Base-by-base conservation (phyloP, 2,329 filamentous ascomycete species). In the Neofusicoccum cordaticola region DNA sequence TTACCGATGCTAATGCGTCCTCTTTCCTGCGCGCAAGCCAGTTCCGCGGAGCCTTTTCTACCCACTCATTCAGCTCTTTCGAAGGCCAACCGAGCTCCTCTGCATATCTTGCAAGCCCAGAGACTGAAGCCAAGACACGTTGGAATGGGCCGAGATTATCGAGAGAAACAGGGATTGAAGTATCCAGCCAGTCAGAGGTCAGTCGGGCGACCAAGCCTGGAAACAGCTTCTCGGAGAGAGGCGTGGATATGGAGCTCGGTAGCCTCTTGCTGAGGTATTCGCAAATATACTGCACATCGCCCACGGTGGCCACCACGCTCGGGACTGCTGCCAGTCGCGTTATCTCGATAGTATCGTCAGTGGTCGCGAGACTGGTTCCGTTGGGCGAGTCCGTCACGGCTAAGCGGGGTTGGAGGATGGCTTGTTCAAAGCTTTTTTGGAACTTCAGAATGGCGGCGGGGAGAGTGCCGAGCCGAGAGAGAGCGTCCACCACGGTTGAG, bases 21-120 rank as follows among this genome's bases (percentile, higher is more conserved):
- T 96, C 93, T 71, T 91, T 88, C 68, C 93, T 90, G 74, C 92
- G 94, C 2, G 86, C 86, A 13, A 98, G 84, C 95, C 95, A 99
- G 31, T 92, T 88, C 65, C 87, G 87, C 0, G 93, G 91, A 0
- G 92, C 90, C 67, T 89, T 88, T 45, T 88, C 86, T 0, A 92
- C 88, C 94, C 95, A 99, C 27, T 91, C 87, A 50, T 86, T 83
- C 42, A 99, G 79, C 37, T 89, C 85, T 62, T 80, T 78, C 52
- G 83, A 85, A 15, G 83, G 82, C 83, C 91, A 94, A 0, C 85
- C 83, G 17, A 88, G 80, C 7, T 80, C 77, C 41, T 86, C 82
- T 7, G 98, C 78, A 1, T 81, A 82, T 6, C 82, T 78, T 62
- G 89, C 90, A 70, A 98, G 90, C 0, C 78, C 75, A 31, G 82